A percentile compares a stretch with the other conserved stretches of the same genome.
These are phyloP conservation scores for Pseudogymnoascus sp. DNA, from an alignment of 2,329 filamentous ascomycete genomes.

Conservation along the genomic window DNA sequence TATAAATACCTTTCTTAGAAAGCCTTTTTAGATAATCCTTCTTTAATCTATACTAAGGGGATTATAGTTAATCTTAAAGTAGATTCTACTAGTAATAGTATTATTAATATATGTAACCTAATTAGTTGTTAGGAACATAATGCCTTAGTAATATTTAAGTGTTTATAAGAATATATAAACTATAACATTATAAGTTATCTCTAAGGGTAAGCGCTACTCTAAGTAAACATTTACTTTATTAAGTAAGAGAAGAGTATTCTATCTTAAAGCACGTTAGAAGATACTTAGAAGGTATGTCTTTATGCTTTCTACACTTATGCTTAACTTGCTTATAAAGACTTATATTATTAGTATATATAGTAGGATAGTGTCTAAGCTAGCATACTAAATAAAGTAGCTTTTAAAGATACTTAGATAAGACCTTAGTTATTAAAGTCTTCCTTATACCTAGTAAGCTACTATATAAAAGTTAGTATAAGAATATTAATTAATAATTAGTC, in stretches of 20 bases:
- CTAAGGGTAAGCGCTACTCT: too few relatives aligned
- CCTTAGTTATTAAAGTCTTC: constrained; percentile 10
- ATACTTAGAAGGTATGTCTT: not conserved
- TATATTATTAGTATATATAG: constrained; percentile 18
- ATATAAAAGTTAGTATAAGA: constrained; percentile 1
- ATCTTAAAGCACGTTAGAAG: not conserved
- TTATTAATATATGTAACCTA: constrained; percentile 16
- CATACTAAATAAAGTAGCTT: constrained; percentile 1
- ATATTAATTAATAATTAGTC: not conserved
- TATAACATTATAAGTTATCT: too few relatives aligned
- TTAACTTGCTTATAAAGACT: constrained; percentile 1
- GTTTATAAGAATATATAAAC: constrained; percentile 20
- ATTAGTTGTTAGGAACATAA: constrained; percentile 32
- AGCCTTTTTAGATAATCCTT: constrained; percentile 11
- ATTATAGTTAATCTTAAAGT: constrained; percentile 17
- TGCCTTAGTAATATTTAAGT: constrained; percentile 32
- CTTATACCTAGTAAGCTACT: constrained; percentile 7
- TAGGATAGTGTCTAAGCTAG: not conserved
- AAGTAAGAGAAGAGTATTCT: not conserved
- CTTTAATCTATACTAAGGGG: constrained; percentile 11
- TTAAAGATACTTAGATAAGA: constrained; percentile 9
- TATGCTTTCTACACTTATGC: not conserved
- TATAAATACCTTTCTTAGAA: constrained; percentile 12
- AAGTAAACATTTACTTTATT: too few relatives aligned
- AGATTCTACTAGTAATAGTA: constrained; percentile 13